Percentiles rank a stretch among this genome's conserved stretches.
phyloP scores from a whole-genome alignment of 2,329 filamentous ascomycete genomes.

The Fusarium irregulare region DNA sequence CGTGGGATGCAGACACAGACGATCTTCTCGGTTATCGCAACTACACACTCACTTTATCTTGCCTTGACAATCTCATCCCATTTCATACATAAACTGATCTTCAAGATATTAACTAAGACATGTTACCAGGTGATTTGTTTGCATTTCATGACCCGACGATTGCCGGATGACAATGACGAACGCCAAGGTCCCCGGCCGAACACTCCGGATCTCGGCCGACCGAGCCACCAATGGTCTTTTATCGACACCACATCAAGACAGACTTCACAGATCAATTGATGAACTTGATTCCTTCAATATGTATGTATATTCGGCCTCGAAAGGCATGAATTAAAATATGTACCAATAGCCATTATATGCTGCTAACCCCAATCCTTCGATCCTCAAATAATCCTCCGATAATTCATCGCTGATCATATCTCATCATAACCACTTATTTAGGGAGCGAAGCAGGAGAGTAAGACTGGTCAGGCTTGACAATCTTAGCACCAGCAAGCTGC shows the following conservation, averaged over 20 bases:
- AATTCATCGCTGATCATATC: not conserved
- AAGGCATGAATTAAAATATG: slow-evolving; percentile 6
- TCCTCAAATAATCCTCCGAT: not conserved
- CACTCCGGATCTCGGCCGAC: not conserved
- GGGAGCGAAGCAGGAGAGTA: slow-evolving; percentile 52
- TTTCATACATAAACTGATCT: too few species aligned
- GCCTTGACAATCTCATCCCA: too few species aligned
- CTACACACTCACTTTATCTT: too few species aligned
- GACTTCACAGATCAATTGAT: not conserved
- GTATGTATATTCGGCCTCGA: not conserved
- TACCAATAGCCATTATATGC: slow-evolving; percentile 13
- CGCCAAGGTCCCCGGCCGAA: not conserved
- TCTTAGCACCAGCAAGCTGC: slow-evolving; percentile 57
- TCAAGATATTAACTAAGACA: too few species aligned
- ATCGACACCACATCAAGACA: not conserved
- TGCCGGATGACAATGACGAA: not conserved
- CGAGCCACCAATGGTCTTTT: not conserved
- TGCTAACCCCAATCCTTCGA: slow-evolving; percentile 2
- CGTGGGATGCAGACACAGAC: too few species aligned
- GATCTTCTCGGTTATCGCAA: too few species aligned
- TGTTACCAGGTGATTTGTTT: too few species aligned
- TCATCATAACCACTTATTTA: slow-evolving; percentile 23
- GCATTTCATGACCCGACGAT: not conserved
- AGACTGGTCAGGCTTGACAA: slow-evolving; percentile 62
- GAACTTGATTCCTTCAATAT: not conserved